Evolutionary conservation across 495 filamentous ascomycete species (phyloP), one percentile per base, ranked within the genome.

Genomic region (Chaetomium tenue): DNA sequence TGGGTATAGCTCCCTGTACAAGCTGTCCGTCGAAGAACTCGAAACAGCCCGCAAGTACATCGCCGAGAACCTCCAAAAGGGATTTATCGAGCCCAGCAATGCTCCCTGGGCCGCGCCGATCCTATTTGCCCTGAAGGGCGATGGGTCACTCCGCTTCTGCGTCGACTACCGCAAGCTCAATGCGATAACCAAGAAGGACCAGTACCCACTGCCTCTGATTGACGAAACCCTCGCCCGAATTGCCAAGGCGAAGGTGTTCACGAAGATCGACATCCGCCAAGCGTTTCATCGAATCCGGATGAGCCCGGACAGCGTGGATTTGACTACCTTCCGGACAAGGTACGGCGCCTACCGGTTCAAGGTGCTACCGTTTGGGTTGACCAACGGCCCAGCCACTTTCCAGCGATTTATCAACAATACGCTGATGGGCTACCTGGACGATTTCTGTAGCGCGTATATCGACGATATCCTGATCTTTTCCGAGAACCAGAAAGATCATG

Each of bases 401-500:
- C 44, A 47, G 18, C 44, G 44, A 22, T 23, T 51, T 51, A 51
- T 51, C 47, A 51, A 51, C 47, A 22, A 51, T 25, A 51, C 47
- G 4, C 22, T 51, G 8, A 20, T 8, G 23, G 47, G 23, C 6
- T 13, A 51, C n/a, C 47, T 51, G 25, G 47, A 51, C 47, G 22
- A 25, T 22, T 51, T 51, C 47, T 51, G n/a, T 8, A 51, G 20
- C 22, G 22, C 22, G 22, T 51, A 51, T 13, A 20, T 51, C n/a
- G 47, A 51, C 8, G 47, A 51, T 25, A 51, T 51, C 47, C 47
- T 51, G 2, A 51, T 51, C 47, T 51, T 25, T 51, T 25, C 20
- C n/a, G 20, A 22, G 22, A 51, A 20, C 8, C 22, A 22, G 12
- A 22, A 51, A 22, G 47, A 51, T 20, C 22, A 51, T 7, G 20